Base-by-base conservation (phyloP, 2,329 filamentous ascomycete genomes). In the Grosmannia huntii region DNA sequence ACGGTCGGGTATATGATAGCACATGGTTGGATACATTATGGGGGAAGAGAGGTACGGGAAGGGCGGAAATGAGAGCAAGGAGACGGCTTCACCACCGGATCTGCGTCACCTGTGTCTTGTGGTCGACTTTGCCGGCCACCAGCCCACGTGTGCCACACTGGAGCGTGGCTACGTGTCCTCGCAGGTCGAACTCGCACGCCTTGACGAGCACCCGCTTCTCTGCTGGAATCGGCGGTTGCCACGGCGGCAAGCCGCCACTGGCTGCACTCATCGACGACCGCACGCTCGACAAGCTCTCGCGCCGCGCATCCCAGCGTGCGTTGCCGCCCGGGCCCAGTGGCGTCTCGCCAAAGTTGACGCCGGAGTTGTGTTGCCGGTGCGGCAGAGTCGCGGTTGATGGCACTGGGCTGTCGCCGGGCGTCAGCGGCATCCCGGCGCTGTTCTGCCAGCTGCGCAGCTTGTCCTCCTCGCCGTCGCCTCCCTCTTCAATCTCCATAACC, bases 181-280 rank as follows among this genome's bases (percentile, higher is more conserved):
- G 75, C 53, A 83, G 70, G 63, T 83, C 76, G 63, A 83, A 83
- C 61, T 82, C 76, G 23, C 81, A 78, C 0, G 76, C 70, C 58
- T 76, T 73, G 52, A 83, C 73, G 73, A 82, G 82, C 58, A 83
- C 72, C 11, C 80, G 75, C 64, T 72, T 79, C 59, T 78, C 73
- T 60, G 79, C 78, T 0, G 80, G 77, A 6, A 83, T 73, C 6
- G 65, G 53, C 41, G 5, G 38, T 16, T 6, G 14, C 5, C 6
- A 5, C 31, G 31, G 31, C 31, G 31, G 31, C 31, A 33, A 9
- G 31, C 31, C 23, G 14, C 28, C 12, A 9, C 31, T 23, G 38
- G 41, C 10, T 31, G 19, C 3, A 27, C n/a, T 1, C 21, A 1
- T 10, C 21, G 36, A 44, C 66, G 41, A 44, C 10, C 14, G 41